phyloP scores from a whole-genome alignment of 192 early-diverging fungal genomes.

The Cladochytrium replicatum region DNA sequence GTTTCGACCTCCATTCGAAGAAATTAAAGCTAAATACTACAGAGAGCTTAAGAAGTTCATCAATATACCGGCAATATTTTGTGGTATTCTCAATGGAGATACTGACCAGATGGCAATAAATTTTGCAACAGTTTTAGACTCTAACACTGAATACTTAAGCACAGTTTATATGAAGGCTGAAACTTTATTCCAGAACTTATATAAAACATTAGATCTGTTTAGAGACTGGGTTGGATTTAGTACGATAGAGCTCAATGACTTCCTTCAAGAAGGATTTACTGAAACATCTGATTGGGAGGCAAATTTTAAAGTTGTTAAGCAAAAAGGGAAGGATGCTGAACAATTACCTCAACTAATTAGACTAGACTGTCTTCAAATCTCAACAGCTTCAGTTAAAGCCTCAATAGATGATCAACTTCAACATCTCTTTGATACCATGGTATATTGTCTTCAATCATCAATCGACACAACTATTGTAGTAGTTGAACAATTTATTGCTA shows the following conservation, averaged over 20 bases:
- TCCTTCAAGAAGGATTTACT: constrained; percentile 33
- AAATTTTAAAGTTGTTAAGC: constrained; percentile 43
- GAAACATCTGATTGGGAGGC: constrained; percentile 39
- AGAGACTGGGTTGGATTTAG: constrained; percentile 49
- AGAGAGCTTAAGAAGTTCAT: constrained; percentile 54
- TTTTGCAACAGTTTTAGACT: constrained; percentile 39
- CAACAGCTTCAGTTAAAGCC: constrained; percentile 42
- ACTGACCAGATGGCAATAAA: no score
- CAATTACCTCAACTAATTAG: constrained; percentile 31
- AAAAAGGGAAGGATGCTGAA: constrained; percentile 50
- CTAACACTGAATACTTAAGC: constrained; percentile 25
- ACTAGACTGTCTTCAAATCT: constrained; percentile 45
- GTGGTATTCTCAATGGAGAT: constrained; percentile 29
- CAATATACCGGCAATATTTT: constrained; percentile 40
- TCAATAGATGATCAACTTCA: constrained; percentile 52
- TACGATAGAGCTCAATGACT: constrained; percentile 36
- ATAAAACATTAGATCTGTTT: constrained; percentile 38
- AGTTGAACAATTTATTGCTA: constrained; percentile 39
- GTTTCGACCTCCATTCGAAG: constrained; percentile 46
- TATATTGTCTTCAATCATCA: constrained; percentile 23
- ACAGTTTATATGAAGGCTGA: constrained; percentile 44
- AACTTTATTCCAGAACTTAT: constrained; percentile 34
- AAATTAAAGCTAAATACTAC: constrained; percentile 54
- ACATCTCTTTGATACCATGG: constrained; percentile 41
- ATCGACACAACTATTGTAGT: constrained; percentile 23